These are phyloP conservation scores for Sarocladium strictum DNA, from an alignment of 2,329 filamentous ascomycete genomes.

Conservation along the genomic window DNA sequence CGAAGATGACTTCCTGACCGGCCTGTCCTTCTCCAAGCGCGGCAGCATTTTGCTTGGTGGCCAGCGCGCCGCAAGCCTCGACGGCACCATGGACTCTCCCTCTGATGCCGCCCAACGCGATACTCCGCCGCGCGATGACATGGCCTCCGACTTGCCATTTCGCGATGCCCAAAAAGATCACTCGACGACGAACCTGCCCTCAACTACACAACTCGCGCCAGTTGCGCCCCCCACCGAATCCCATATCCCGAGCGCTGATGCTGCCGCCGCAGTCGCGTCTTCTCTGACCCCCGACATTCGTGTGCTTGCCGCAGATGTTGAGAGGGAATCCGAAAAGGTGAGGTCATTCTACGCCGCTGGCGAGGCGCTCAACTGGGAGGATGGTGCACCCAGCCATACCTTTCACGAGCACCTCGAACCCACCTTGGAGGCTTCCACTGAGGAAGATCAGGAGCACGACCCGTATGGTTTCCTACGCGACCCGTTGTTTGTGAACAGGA, in stretches of 20 bases:
- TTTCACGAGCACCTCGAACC: slow-evolving; percentile 41
- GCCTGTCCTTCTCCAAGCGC: slow-evolving; percentile 55
- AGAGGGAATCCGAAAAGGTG: slow-evolving; percentile 62
- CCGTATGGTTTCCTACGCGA: slow-evolving; percentile 48
- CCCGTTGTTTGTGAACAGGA: background rate
- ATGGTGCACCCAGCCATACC: slow-evolving; percentile 38
- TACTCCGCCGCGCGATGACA: slow-evolving; percentile 11
- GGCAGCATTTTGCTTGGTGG: slow-evolving; percentile 58
- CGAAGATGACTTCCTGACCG: slow-evolving; percentile 51
- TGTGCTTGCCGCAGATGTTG: slow-evolving; percentile 47
- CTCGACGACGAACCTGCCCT: background rate
- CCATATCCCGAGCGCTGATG: background rate
- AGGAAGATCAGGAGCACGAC: slow-evolving; percentile 44
- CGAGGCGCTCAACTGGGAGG: slow-evolving; percentile 47
- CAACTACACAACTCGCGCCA: background rate
- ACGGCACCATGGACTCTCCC: slow-evolving; percentile 15
- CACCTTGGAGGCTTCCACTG: slow-evolving; percentile 43
- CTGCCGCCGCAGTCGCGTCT: slow-evolving; percentile 9
- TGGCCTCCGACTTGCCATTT: slow-evolving; percentile 13
- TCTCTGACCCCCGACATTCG: slow-evolving; percentile 37
- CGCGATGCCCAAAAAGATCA: background rate
- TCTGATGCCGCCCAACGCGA: slow-evolving; percentile 10
- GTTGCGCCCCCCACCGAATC: slow-evolving; percentile 7
- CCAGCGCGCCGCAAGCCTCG: slow-evolving; percentile 26
- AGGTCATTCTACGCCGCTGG: slow-evolving; percentile 58